A percentile compares a stretch with the other conserved stretches of the same genome.
These are phyloP conservation scores for Trichoderma parareesei DNA, from an alignment of 495 filamentous ascomycete species.

Conservation along the genomic window DNA sequence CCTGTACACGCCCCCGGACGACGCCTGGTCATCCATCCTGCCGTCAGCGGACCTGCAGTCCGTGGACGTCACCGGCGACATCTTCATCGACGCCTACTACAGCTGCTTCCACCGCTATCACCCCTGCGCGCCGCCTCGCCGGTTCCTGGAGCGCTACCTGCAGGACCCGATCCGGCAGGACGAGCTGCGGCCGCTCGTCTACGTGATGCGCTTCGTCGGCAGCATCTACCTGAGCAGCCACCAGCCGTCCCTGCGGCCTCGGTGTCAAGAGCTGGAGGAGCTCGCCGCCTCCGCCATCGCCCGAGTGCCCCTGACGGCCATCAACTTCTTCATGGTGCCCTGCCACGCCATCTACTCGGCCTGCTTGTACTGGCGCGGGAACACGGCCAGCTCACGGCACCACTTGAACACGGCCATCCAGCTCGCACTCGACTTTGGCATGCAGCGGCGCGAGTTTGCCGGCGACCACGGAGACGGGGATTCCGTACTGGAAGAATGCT, in stretches of 20 bases:
- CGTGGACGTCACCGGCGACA: constrained; percentile 18
- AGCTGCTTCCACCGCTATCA: constrained; percentile 62
- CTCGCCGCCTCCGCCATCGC: constrained; percentile 23
- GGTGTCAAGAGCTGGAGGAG: constrained; percentile 27
- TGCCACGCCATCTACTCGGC: constrained; percentile 56
- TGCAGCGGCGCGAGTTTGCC: constrained; percentile 47
- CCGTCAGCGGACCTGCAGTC: neutral
- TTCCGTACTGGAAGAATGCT: constrained; percentile 52
- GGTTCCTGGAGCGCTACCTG: constrained; percentile 21
- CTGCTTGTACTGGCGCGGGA: constrained; percentile 47
- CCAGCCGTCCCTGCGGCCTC: constrained; percentile 19
- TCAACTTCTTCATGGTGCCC: constrained; percentile 51
- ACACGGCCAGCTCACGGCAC: neutral
- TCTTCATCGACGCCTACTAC: constrained; percentile 48
- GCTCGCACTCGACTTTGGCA: constrained; percentile 50
- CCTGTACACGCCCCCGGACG: constrained; percentile 43
- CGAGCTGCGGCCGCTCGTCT: constrained; percentile 26
- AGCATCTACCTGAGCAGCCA: constrained; percentile 27
- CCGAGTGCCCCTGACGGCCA: constrained; percentile 35
- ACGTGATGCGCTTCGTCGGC: constrained; percentile 51
- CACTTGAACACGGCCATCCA: constrained; percentile 44
- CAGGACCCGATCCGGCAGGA: constrained; percentile 8
- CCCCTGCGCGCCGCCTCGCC: constrained; percentile 47
- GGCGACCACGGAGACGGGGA: constrained; percentile 35
- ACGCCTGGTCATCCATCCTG: constrained; percentile 20